These are phyloP conservation scores for Mycena indigotica DNA, from an alignment of 768 basidiomycete species.

Conservation along the genomic window DNA sequence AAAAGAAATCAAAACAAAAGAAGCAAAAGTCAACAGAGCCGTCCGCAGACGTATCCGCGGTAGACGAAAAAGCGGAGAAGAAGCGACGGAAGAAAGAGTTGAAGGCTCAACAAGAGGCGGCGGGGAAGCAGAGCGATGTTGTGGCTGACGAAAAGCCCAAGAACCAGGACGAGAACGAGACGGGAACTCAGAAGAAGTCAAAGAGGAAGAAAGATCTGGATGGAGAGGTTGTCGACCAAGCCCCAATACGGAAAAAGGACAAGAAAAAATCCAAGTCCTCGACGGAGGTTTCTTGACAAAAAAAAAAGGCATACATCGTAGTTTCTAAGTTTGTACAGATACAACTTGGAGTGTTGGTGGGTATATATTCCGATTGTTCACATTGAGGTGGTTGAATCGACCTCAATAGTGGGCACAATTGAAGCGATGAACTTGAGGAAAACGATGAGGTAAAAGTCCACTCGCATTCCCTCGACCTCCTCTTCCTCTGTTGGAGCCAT, in stretches of 20 bases:
- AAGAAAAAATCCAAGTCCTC: too few relatives aligned
- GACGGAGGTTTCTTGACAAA: too few relatives aligned
- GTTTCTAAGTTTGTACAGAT: conserved; percentile 17
- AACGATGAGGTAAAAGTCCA: conserved; percentile 97
- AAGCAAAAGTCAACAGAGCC: conserved; percentile 19
- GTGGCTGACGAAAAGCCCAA: conserved; percentile 9
- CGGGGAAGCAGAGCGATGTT: conserved; percentile 9
- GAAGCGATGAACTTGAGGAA: conserved; percentile 99
- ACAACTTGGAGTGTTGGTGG: conserved; percentile 14
- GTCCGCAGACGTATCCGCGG: conserved; percentile 7
- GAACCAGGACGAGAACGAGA: not conserved
- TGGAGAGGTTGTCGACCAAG: too few relatives aligned
- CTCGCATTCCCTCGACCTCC: conserved; percentile 86
- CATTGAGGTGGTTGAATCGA: conserved; percentile 86
- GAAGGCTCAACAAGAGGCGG: conserved; percentile 28
- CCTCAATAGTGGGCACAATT: conserved; percentile 98
- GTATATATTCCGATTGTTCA: conserved; percentile 32
- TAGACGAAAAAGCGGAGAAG: conserved; percentile 26
- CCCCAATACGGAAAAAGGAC: too few relatives aligned
- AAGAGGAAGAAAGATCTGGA: conserved; percentile 5
- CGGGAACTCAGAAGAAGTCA: conserved; percentile 16
- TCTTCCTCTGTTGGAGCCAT: conserved; percentile 56
- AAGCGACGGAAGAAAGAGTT: conserved; percentile 38
- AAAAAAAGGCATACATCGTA: not conserved
- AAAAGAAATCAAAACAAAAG: conserved; percentile 36